Evolutionary conservation across 2,329 filamentous ascomycete species (phyloP).

Genomic region (Pseudogymnoascus sp.): DNA sequence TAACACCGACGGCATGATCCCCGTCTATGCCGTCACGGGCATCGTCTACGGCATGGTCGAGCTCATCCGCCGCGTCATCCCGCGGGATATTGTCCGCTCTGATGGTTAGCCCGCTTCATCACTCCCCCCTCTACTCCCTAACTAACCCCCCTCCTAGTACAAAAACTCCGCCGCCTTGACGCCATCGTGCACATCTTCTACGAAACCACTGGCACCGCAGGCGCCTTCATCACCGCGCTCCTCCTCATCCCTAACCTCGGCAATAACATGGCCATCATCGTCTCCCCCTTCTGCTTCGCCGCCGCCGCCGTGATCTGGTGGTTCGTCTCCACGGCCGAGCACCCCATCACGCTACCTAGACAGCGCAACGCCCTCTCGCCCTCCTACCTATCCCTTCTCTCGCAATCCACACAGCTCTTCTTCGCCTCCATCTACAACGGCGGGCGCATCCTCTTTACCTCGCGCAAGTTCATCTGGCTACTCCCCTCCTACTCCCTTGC

Average conservation of each 20-base stretch:
- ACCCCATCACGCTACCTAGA: slow-evolving; percentile 23
- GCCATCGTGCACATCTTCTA: slow-evolving; percentile 37
- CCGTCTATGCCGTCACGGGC: slow-evolving; percentile 38
- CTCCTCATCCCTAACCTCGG: slow-evolving; percentile 42
- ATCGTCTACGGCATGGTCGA: slow-evolving; percentile 43
- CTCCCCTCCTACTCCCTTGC: slow-evolving; percentile 41
- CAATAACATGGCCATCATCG: slow-evolving; percentile 44
- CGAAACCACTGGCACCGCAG: slow-evolving; percentile 40
- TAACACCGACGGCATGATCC: slow-evolving; percentile 42
- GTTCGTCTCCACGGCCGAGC: slow-evolving; percentile 37
- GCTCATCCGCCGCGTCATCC: slow-evolving; percentile 42
- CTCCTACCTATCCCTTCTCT: slow-evolving; percentile 32
- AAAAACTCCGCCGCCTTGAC: slow-evolving; percentile 12
- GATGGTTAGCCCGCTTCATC: slow-evolving; percentile 21
- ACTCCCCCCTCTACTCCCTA: too few relatives aligned
- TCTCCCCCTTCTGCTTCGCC: slow-evolving; percentile 41
- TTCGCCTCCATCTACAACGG: slow-evolving; percentile 40
- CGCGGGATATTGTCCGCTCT: slow-evolving; percentile 43
- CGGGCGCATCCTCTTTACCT: slow-evolving; percentile 38
- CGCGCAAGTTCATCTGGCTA: slow-evolving; percentile 42
- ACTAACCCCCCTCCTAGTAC: neutral
- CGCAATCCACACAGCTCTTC: slow-evolving; percentile 36
- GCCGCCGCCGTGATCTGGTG: slow-evolving; percentile 37
- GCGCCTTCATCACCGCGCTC: slow-evolving; percentile 41
- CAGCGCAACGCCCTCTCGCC: slow-evolving; percentile 20